Evolutionary conservation across 108 stramenopile genomes (phyloP).

Genomic region (Skeletonema tropicum): DNA sequence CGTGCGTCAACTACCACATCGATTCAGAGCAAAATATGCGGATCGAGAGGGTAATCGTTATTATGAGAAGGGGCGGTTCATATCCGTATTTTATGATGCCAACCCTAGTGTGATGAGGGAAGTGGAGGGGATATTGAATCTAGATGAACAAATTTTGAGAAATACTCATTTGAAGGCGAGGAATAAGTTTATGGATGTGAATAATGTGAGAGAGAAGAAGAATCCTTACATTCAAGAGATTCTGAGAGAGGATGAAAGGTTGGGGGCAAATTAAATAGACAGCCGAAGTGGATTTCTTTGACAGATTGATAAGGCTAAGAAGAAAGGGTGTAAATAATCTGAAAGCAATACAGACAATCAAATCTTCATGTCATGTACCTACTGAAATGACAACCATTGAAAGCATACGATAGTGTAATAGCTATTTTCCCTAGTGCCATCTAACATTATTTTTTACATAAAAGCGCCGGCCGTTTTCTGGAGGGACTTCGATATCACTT

Average conservation of each 20-base stretch:
- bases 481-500: neutral
- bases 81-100: constrained; percentile 83
- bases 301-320: neutral
- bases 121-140: constrained; percentile 65
- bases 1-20: constrained; percentile 81
- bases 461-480: neutral
- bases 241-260: constrained; percentile 18
- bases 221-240: constrained; percentile 82
- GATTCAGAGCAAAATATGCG: constrained; percentile 82
- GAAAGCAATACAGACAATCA: neutral
- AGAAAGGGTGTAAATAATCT: too few species aligned
- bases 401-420: too few species aligned
- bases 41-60: constrained; percentile 81
- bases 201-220: constrained; percentile 72
- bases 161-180: constrained; percentile 76
- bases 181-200: constrained; percentile 72
- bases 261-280: neutral
- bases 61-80: constrained; percentile 84
- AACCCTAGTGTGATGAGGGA: constrained; percentile 64
- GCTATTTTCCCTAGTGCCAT: neutral
- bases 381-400: neutral
- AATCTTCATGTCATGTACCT: neutral
- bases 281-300: too few species aligned
- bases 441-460: constrained; percentile 7
- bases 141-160: constrained; percentile 79